phyloP scores from a whole-genome alignment of 768 basidiomycete species.

The Coprinellus micaceus region DNA sequence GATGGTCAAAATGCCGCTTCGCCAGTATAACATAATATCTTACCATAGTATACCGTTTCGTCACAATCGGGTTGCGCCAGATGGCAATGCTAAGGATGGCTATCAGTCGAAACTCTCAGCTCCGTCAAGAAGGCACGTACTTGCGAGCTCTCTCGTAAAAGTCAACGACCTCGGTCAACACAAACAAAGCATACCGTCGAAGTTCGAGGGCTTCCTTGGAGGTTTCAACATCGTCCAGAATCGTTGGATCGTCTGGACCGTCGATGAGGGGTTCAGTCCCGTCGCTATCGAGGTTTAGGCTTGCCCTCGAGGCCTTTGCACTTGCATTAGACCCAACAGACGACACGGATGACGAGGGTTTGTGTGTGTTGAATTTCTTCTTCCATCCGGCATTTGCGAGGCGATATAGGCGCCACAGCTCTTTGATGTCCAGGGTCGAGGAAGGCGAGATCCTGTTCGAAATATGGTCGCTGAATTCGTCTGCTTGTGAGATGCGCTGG shows the following conservation, averaged over 20 bases:
- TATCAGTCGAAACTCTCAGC: slow-evolving; percentile 4
- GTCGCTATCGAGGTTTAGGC: background rate
- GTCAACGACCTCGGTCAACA: slow-evolving; percentile 50
- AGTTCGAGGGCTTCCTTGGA: slow-evolving; percentile 33
- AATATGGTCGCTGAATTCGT: slow-evolving; percentile 49
- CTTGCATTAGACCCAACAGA: background rate
- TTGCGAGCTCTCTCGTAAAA: slow-evolving; percentile 63
- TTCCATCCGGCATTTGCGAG: slow-evolving; percentile 37
- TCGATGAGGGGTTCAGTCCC: no score
- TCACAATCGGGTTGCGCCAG: slow-evolving; percentile 58
- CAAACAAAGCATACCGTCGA: slow-evolving; percentile 32
- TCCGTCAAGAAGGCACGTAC: slow-evolving; percentile 29
- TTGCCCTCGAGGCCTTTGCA: background rate
- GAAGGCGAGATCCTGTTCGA: slow-evolving; percentile 42
- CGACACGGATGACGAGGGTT: slow-evolving; percentile 14
- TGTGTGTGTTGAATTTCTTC: slow-evolving; percentile 25
- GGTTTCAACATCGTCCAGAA: slow-evolving; percentile 32
- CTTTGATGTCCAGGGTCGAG: slow-evolving; percentile 44
- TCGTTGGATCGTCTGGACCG: slow-evolving; percentile 14
- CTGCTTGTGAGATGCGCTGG: slow-evolving; percentile 44
- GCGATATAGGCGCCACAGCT: slow-evolving; percentile 51
- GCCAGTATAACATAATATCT: no score
- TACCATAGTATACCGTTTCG: slow-evolving; percentile 47
- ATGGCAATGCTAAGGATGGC: slow-evolving; percentile 48
- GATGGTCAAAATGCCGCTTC: no score